Percentiles rank a stretch among this genome's conserved stretches.
Evolutionary conservation across 139 green algal genomes (phyloP).

Genomic region (Eudorina sp.): DNA sequence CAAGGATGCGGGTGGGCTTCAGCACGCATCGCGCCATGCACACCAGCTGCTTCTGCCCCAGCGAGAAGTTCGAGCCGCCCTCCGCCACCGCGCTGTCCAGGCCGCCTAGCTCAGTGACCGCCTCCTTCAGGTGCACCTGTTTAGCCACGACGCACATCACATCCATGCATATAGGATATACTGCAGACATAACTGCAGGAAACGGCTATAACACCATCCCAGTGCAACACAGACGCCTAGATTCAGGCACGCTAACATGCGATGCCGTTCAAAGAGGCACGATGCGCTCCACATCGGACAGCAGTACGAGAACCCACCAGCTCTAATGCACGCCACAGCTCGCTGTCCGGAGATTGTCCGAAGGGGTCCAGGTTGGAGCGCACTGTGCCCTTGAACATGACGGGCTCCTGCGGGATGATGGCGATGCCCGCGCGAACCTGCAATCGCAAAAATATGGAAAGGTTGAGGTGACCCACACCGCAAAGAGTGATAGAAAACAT

Average conservation of each 20-base stretch:
- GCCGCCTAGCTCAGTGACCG: conserved; percentile 71
- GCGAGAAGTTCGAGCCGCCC: conserved; percentile 89
- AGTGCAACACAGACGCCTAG: no score
- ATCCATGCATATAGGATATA: no score
- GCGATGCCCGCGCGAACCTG: conserved; percentile 80
- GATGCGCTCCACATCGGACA: no score
- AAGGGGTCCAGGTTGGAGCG: conserved; percentile 94
- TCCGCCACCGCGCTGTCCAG: conserved; percentile 85
- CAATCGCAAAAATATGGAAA: neutral
- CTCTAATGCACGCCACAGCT: conserved; percentile 79
- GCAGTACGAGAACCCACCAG: conserved; percentile 25
- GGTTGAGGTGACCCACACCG: neutral
- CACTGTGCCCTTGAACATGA: conserved; percentile 93
- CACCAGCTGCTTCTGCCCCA: conserved; percentile 96
- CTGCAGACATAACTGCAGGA: no score
- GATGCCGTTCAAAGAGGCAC: no score
- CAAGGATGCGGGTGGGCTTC: conserved; percentile 72
- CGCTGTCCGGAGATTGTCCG: conserved; percentile 65
- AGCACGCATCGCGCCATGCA: conserved; percentile 84
- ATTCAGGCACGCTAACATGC: no score
- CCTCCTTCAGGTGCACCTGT: conserved; percentile 44
- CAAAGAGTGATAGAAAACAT: no score
- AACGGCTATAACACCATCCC: no score
- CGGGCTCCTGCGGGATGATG: conserved; percentile 94
- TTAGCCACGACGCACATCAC: no score